Conservation (phyloP, 495 filamentous ascomycete genomes). For the Pyronema domesticum region DNA sequence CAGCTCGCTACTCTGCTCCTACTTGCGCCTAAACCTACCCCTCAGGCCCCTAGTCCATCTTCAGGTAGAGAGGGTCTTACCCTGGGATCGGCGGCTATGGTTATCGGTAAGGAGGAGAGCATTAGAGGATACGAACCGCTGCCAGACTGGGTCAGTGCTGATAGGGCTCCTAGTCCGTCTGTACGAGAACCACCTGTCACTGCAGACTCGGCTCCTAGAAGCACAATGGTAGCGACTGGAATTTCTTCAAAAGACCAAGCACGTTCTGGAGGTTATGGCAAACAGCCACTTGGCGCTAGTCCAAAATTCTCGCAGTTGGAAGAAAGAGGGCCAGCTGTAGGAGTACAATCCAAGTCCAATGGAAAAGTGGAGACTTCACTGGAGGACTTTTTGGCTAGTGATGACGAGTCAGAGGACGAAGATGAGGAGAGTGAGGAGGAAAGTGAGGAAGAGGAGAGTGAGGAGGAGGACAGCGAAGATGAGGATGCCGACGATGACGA, state of each 20-base stretch:
- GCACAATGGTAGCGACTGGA: slow-evolving; percentile 13
- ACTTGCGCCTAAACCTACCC: slow-evolving; percentile 83
- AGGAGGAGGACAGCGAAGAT: slow-evolving; percentile 7
- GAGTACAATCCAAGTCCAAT: slow-evolving; percentile 28
- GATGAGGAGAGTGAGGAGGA: slow-evolving; percentile 9
- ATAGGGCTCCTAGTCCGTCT: slow-evolving; percentile 57
- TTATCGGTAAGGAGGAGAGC: slow-evolving; percentile 57
- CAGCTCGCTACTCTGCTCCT: slow-evolving; percentile 81
- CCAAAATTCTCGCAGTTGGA: slow-evolving; percentile 8
- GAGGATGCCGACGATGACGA: slow-evolving; percentile 10
- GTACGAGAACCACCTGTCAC: slow-evolving; percentile 36
- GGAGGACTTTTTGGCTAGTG: slow-evolving; percentile 65
- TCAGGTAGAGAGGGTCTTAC: slow-evolving; percentile 56
- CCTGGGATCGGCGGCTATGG: slow-evolving; percentile 68
- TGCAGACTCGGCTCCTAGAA: slow-evolving; percentile 21
- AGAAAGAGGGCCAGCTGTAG: slow-evolving; percentile 13
- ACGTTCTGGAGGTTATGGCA: slow-evolving; percentile 17
- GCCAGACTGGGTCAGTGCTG: slow-evolving; percentile 68
- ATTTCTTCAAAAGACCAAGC: slow-evolving; percentile 38
- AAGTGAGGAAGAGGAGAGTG: slow-evolving; percentile 4
- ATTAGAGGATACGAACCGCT: slow-evolving; percentile 56
- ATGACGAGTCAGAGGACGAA: slow-evolving; percentile 10
- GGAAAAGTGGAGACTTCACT: slow-evolving; percentile 40
- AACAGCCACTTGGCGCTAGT: slow-evolving; percentile 26
- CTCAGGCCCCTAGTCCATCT: slow-evolving; percentile 67